Conservation (phyloP, 163 green algal species). For the Coccomyxa subellipsoidea region DNA sequence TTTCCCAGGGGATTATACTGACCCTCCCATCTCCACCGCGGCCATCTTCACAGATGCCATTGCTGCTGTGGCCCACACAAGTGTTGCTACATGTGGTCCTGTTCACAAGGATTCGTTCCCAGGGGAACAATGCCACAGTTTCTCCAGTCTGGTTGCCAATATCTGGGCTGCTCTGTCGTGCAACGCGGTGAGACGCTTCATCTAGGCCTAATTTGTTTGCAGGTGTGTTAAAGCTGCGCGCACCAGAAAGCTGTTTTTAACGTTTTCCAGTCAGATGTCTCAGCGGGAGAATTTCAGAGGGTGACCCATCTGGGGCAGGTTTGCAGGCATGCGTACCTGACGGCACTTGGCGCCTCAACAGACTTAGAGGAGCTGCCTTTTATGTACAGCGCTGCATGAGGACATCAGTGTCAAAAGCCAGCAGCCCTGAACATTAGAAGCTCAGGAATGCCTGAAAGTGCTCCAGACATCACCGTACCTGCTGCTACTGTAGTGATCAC, state of each 20-base stretch:
- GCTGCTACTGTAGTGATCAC: not conserved
- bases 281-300: not conserved
- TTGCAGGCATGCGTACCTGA: no score
- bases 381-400: not conserved
- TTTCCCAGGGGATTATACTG: not conserved
- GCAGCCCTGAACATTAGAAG: not conserved
- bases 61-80: slow-evolving; percentile 12
- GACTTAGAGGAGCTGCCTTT: not conserved
- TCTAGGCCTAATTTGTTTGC: not conserved
- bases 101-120: not conserved
- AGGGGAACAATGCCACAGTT: not conserved
- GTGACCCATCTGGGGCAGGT: no score
- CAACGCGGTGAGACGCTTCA: not conserved
- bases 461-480: not conserved
- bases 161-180: not conserved
- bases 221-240: not conserved
- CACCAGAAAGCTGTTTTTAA: not conserved
- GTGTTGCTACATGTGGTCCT: slow-evolving; percentile 13
- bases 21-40: not conserved
- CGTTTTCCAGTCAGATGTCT: not conserved
- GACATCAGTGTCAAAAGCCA: not conserved
- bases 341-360: not conserved
- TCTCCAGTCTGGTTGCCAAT: not conserved
- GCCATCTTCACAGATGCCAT: slow-evolving; percentile 33
- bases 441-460: not conserved